phyloP scores from a whole-genome alignment of 2,329 filamentous ascomycete species.

The Fusarium dimerum region DNA sequence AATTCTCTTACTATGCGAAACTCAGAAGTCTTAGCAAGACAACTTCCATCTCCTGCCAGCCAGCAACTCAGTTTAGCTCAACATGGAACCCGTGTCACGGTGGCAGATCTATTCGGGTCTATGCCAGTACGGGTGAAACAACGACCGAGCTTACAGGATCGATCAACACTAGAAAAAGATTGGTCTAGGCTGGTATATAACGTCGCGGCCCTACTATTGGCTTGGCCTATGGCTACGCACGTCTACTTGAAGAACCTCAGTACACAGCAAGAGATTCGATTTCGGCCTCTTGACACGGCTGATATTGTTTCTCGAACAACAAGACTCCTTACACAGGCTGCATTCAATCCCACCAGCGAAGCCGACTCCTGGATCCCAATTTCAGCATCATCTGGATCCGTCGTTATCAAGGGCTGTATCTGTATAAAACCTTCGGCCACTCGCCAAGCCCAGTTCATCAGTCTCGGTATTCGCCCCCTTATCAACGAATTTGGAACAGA shows the following conservation, averaged over 20 bases:
- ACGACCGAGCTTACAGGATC: constrained; percentile 58
- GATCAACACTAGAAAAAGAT: constrained; percentile 55
- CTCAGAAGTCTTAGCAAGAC: constrained; percentile 63
- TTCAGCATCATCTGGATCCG: constrained; percentile 61
- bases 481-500: constrained; percentile 56
- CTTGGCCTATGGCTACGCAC: constrained; percentile 60
- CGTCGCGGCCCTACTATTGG: constrained; percentile 66
- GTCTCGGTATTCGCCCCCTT: constrained; percentile 71
- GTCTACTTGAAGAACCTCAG: constrained; percentile 59
- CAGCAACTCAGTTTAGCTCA: constrained; percentile 55
- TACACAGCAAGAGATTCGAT: constrained; percentile 37
- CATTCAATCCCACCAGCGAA: constrained; percentile 56
- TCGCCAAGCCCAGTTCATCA: constrained; percentile 77
- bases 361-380: constrained; percentile 67
- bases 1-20: constrained; percentile 72
- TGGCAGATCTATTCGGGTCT: constrained; percentile 82
- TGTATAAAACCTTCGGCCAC: constrained; percentile 70
- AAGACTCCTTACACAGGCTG: constrained; percentile 65
- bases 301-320: constrained; percentile 33
- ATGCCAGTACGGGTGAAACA: constrained; percentile 91
- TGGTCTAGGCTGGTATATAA: constrained; percentile 64
- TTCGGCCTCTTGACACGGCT: constrained; percentile 33
- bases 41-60: constrained; percentile 60
- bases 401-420: constrained; percentile 71
- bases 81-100: constrained; percentile 74